Percentiles rank a stretch among this genome's conserved stretches.
These are phyloP conservation scores for Jatropha podagrica DNA, from an alignment of 441 rosid genomes.

Conservation along the genomic window DNA sequence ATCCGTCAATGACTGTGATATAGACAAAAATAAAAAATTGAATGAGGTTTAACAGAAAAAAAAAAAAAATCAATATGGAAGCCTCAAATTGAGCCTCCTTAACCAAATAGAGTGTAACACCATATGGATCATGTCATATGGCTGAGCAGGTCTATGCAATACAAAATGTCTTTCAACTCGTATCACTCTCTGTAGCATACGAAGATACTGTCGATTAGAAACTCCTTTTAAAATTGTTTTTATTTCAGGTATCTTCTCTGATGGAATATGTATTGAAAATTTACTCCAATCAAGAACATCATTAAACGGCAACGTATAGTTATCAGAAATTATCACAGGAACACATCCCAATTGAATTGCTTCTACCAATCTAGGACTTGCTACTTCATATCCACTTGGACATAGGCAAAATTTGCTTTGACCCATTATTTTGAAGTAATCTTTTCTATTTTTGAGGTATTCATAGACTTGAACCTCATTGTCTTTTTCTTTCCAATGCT, in stretches of 20 bases:
- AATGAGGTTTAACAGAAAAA: not conserved
- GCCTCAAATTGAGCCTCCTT: constrained; percentile 58
- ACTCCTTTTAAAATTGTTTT: constrained; percentile 53
- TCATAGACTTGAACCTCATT: constrained; percentile 38
- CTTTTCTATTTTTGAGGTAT: constrained; percentile 31
- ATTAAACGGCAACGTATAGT: constrained; percentile 67
- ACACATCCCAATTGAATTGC: constrained; percentile 39
- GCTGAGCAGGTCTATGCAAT: constrained; percentile 63
- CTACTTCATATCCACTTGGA: constrained; percentile 63
- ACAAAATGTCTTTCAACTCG: constrained; percentile 59
- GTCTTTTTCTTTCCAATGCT: constrained; percentile 45
- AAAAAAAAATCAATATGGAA: not conserved
- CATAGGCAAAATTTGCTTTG: constrained; percentile 52
- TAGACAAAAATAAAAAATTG: not conserved
- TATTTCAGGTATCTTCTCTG: constrained; percentile 53
- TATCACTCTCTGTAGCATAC: constrained; percentile 42
- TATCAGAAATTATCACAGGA: constrained; percentile 53
- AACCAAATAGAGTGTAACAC: constrained; percentile 78
- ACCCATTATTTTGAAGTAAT: constrained; percentile 38
- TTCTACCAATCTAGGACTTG: constrained; percentile 42
- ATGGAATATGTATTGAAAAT: constrained; percentile 57
- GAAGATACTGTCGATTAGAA: constrained; percentile 38
- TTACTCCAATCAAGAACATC: constrained; percentile 74
- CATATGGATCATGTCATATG: constrained; percentile 75
- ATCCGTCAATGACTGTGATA: no score